phyloP scores from a whole-genome alignment of 75 land plant genomes.

The Adiantum capillusveneris region DNA sequence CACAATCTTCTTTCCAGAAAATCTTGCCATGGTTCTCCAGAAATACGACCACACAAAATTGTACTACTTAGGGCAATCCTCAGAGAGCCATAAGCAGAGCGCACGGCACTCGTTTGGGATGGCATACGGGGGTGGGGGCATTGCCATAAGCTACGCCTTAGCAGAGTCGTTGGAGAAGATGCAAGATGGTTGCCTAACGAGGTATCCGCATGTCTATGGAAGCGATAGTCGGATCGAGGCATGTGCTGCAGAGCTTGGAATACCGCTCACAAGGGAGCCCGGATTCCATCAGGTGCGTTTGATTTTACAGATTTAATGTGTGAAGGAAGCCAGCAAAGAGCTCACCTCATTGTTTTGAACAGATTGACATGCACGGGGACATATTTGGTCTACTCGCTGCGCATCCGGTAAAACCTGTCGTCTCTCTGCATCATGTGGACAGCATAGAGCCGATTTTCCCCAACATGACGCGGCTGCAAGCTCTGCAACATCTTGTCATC shows the following conservation, averaged over 20 bases:
- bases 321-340: no score
- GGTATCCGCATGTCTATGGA: constrained; percentile 47
- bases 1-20: constrained; percentile 46
- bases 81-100: constrained; percentile 28
- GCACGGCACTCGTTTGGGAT: constrained; percentile 39
- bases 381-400: constrained; percentile 51
- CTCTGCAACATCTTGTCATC: constrained; percentile 32
- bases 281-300: constrained; percentile 64
- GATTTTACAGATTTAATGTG: no score
- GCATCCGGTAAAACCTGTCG: constrained; percentile 62
- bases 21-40: constrained; percentile 37
- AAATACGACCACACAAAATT: constrained; percentile 40
- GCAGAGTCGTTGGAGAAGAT: constrained; percentile 45
- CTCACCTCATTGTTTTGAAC: no score
- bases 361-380: constrained; percentile 25
- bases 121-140: constrained; percentile 69
- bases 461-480: constrained; percentile 26
- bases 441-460: constrained; percentile 65
- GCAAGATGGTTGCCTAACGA: constrained; percentile 43
- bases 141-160: constrained; percentile 52
- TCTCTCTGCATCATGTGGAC: constrained; percentile 73
- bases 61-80: constrained; percentile 37
- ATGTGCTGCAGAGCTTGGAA: constrained; percentile 61
- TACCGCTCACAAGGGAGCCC: constrained; percentile 46
- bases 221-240: constrained; percentile 58